Conservation (phyloP, 176 grass and related monocot genomes). For the Thinopyrum elongatum region DNA sequence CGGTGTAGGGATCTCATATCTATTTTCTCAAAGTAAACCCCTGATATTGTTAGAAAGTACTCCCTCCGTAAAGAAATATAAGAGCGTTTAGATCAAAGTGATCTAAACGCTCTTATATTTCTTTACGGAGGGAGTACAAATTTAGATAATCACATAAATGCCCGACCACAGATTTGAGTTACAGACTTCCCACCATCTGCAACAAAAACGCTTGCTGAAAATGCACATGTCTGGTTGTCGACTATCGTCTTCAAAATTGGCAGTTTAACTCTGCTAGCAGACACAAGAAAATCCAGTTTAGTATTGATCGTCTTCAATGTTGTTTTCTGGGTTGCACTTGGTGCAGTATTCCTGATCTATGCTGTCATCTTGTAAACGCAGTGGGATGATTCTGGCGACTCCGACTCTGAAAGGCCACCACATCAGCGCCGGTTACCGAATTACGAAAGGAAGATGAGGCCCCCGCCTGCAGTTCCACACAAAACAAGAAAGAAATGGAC, state of each 20-base stretch:
- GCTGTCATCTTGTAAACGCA: neutral
- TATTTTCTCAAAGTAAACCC: neutral
- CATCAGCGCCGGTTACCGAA: neutral
- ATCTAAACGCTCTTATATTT: no score
- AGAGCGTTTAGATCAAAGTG: no score
- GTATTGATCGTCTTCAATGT: neutral
- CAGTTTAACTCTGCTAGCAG: neutral
- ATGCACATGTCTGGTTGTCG: neutral
- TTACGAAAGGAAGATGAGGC: neutral
- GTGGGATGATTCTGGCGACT: constrained; percentile 19
- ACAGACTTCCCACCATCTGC: neutral
- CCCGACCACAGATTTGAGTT: neutral
- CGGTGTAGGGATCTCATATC: neutral
- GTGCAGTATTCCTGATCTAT: constrained; percentile 19
- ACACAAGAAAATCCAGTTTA: neutral
- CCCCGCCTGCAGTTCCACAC: neutral
- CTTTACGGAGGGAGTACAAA: no score
- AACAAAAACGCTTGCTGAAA: neutral
- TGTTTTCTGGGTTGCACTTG: neutral
- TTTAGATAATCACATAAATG: neutral
- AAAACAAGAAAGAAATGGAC: constrained; percentile 43
- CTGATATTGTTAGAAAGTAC: neutral
- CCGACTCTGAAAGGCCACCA: constrained; percentile 1
- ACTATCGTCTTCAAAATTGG: neutral
- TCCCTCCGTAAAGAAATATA: no score